These are phyloP conservation scores for Vicia villosa DNA, from an alignment of 306 rosid species.

Conservation along the genomic window DNA sequence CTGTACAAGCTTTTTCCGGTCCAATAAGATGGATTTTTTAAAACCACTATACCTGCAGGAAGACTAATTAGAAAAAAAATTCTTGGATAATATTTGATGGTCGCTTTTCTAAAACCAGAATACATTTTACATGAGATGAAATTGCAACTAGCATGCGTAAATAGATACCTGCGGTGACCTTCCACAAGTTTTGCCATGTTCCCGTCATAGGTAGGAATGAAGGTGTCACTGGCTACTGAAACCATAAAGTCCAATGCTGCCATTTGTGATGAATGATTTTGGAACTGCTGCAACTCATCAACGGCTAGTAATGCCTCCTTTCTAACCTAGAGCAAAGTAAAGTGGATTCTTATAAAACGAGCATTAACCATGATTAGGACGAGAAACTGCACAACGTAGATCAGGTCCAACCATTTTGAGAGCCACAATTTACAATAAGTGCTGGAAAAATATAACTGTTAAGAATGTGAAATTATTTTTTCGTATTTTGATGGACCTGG, in stretches of 20 bases:
- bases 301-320: slow-evolving; percentile 74
- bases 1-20: slow-evolving; percentile 72
- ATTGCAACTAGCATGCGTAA: slow-evolving; percentile 10
- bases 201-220: slow-evolving; percentile 91
- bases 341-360: neutral
- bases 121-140: slow-evolving; percentile 16
- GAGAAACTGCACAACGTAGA: slow-evolving; percentile 2
- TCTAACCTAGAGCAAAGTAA: slow-evolving; percentile 56
- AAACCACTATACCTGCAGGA: slow-evolving; percentile 85
- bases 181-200: slow-evolving; percentile 99
- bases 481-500: slow-evolving; percentile 7
- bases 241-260: slow-evolving; percentile 97
- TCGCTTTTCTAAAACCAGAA: neutral
- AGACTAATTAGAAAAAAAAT: slow-evolving; percentile 25
- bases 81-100: neutral
- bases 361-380: neutral
- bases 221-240: slow-evolving; percentile 84
- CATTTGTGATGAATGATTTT: slow-evolving; percentile 97
- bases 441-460: slow-evolving; percentile 2
- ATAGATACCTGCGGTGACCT: slow-evolving; percentile 88
- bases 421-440: slow-evolving; percentile 12
- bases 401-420: neutral
- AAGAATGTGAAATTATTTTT: slow-evolving; percentile 6
- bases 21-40: slow-evolving; percentile 64
- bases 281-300: slow-evolving; percentile 80